phyloP scores from a whole-genome alignment of 306 rosid genomes.

The Dalbergia oliveri region DNA sequence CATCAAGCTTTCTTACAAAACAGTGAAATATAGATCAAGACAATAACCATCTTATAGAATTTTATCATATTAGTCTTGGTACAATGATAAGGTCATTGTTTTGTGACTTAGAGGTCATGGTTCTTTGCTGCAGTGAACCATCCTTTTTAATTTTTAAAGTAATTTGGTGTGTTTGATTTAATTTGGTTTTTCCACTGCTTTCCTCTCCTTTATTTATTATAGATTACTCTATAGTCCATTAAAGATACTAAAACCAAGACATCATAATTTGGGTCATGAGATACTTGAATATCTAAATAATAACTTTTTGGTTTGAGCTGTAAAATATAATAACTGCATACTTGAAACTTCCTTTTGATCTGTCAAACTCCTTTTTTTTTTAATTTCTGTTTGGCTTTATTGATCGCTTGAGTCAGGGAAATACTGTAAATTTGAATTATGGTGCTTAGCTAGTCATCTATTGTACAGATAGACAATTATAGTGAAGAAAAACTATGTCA shows the following conservation, averaged over 20 bases:
- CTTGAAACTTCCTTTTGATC: not conserved
- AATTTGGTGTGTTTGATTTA: not conserved
- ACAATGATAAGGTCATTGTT: too few species aligned
- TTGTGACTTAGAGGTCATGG: too few species aligned
- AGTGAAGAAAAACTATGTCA: not conserved
- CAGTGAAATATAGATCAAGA: not conserved
- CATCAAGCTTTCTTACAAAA: too few species aligned
- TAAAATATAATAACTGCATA: too few species aligned
- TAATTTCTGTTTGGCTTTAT: not conserved
- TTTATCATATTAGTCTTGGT: not conserved
- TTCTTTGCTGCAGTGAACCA: too few species aligned
- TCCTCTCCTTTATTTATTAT: not conserved
- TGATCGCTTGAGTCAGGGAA: not conserved
- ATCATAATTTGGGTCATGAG: not conserved
- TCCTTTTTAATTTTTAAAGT: too few species aligned
- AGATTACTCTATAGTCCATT: not conserved
- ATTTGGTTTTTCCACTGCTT: not conserved
- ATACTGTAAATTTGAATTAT: not conserved
- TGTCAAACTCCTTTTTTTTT: not conserved
- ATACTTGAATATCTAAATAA: not conserved
- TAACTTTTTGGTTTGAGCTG: not conserved
- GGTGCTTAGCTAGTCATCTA: not conserved
- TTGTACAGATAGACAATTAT: not conserved
- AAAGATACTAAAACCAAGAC: not conserved
- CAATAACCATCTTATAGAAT: not conserved